Conservation (phyloP, 805 yeast genomes). For the Candida ovalis region DNA sequence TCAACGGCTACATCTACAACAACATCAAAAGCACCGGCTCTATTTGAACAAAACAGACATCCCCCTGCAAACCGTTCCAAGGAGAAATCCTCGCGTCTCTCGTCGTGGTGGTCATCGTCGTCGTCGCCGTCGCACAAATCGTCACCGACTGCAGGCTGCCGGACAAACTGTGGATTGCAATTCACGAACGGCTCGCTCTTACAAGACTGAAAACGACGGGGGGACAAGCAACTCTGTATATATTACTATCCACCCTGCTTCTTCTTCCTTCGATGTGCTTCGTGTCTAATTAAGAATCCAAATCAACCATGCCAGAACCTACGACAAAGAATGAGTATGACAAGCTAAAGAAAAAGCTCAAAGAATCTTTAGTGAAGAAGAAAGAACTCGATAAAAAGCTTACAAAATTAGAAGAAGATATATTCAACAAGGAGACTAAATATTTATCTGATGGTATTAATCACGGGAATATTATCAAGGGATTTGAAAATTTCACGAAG, state of each 20-base stretch:
- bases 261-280: neutral
- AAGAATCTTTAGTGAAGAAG: constrained; percentile 58
- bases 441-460: constrained; percentile 67
- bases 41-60: too few species aligned
- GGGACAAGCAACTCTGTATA: too few species aligned
- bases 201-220: too few species aligned
- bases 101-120: neutral
- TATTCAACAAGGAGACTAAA: constrained; percentile 72
- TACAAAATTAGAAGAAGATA: constrained; percentile 65
- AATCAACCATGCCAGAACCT: constrained; percentile 13
- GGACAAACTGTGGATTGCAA: neutral
- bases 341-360: constrained; percentile 60
- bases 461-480: constrained; percentile 83
- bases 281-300: too few species aligned
- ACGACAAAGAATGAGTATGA: constrained; percentile 48
- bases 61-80: too few species aligned
- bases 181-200: too few species aligned
- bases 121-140: neutral
- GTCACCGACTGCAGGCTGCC: too few species aligned
- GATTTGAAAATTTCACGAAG: constrained; percentile 79
- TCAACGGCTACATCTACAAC: too few species aligned
- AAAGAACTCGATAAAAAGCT: constrained; percentile 62
- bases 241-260: too few species aligned
- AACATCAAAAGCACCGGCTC: too few species aligned
- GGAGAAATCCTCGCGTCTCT: neutral